Conservation (phyloP, 495 filamentous ascomycete species). For the Penicillium egyptiacum region DNA sequence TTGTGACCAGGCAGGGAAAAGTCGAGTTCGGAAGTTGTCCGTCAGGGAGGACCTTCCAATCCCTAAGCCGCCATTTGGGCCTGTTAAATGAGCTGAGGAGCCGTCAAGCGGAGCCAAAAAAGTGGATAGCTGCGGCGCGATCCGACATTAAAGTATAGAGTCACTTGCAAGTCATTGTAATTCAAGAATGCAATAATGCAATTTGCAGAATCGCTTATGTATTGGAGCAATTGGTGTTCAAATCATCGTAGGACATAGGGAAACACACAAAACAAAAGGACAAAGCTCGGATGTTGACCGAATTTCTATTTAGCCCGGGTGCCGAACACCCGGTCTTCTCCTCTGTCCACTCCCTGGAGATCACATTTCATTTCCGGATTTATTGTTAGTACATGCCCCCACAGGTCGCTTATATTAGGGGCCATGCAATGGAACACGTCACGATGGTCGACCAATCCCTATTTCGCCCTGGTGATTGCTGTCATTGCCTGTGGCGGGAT, state of each 20-base stretch:
- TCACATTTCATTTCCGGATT: constrained; percentile 17
- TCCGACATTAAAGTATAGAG: constrained; percentile 22
- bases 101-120: constrained; percentile 21
- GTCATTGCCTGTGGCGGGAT: constrained; percentile 46
- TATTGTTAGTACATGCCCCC: constrained; percentile 6
- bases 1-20: constrained; percentile 2
- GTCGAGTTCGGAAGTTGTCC: constrained; percentile 25
- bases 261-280: neutral
- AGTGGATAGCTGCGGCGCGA: constrained; percentile 17
- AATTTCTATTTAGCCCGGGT: constrained; percentile 15
- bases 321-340: constrained; percentile 2
- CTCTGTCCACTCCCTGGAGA: constrained; percentile 6
- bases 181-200: neutral
- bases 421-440: constrained; percentile 36
- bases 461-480: constrained; percentile 41
- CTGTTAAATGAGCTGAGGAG: constrained; percentile 3
- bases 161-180: neutral
- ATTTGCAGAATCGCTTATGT: neutral
- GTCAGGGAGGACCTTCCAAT: constrained; percentile 8
- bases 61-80: constrained; percentile 1
- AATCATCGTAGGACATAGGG: neutral
- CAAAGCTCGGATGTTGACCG: constrained; percentile 30
- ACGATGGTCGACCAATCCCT: constrained; percentile 43
- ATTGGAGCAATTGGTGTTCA: neutral
- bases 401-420: constrained; percentile 12